These are phyloP conservation scores for Ustilago sp. DNA, from an alignment of 1,284 basidiomycete genomes.

Conservation along the genomic window DNA sequence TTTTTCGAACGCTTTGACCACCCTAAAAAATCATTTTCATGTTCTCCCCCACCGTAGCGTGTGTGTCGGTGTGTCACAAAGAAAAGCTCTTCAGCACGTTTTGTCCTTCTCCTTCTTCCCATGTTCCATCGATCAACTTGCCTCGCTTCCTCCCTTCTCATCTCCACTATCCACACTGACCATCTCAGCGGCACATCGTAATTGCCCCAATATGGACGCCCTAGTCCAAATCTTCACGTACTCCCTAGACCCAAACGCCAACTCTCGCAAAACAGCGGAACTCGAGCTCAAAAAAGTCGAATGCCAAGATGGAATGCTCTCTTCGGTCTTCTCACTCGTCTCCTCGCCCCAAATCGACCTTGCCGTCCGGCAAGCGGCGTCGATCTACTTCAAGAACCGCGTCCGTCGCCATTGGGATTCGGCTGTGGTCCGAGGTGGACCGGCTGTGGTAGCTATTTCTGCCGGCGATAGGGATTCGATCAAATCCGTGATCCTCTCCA, in stretches of 20 bases:
- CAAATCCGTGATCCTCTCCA: slow-evolving; percentile 52
- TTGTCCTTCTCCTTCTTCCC: background rate
- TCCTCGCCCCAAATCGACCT: slow-evolving; percentile 53
- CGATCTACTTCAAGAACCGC: slow-evolving; percentile 69
- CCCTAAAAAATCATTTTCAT: background rate
- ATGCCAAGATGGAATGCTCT: slow-evolving; percentile 65
- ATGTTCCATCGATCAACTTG: background rate
- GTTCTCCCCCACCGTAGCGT: slow-evolving; percentile 10
- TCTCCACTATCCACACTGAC: background rate
- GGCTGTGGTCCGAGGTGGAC: slow-evolving; percentile 24
- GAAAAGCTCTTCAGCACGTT: no score
- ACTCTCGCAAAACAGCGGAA: slow-evolving; percentile 65
- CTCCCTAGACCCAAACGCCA: slow-evolving; percentile 61
- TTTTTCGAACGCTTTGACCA: slow-evolving; percentile 14
- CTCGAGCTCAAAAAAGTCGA: slow-evolving; percentile 66
- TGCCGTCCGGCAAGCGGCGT: slow-evolving; percentile 62
- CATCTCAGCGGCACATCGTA: background rate
- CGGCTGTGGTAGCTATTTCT: slow-evolving; percentile 35
- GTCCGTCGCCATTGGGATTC: slow-evolving; percentile 62
- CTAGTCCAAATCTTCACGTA: slow-evolving; percentile 51
- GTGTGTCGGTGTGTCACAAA: background rate
- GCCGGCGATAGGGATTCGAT: slow-evolving; percentile 55
- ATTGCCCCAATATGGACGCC: slow-evolving; percentile 36
- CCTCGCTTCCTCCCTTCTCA: background rate
- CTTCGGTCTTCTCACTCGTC: slow-evolving; percentile 62